Evolutionary conservation across 345 rosid genomes (phyloP).

Genomic region (Durio zibethinus): DNA sequence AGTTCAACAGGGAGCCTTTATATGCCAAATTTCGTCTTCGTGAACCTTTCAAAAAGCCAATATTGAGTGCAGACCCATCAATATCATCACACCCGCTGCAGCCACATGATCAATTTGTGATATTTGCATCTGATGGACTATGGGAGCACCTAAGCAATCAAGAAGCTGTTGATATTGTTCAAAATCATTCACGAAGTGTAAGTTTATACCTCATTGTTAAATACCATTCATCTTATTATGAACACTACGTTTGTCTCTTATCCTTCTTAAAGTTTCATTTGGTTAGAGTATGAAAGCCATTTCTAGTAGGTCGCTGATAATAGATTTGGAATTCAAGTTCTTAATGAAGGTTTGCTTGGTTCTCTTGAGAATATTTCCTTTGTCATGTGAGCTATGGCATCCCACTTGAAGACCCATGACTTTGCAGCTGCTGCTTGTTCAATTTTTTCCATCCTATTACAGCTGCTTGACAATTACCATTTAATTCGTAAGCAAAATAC

Average conservation of each 20-base stretch:
- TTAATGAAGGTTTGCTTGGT: not conserved
- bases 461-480: not conserved
- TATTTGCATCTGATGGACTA: slow-evolving; percentile 84
- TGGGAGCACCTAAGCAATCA: slow-evolving; percentile 87
- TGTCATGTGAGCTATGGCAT: not conserved
- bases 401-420: not conserved
- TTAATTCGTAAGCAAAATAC: not conserved
- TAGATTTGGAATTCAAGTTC: not conserved
- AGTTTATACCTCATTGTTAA: slow-evolving; percentile 16
- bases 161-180: slow-evolving; percentile 75
- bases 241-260: not conserved
- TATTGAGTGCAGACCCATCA: slow-evolving; percentile 73
- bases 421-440: not conserved
- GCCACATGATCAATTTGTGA: slow-evolving; percentile 62
- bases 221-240: not conserved
- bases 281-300: not conserved
- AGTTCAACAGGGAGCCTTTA: slow-evolving; percentile 82
- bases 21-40: slow-evolving; percentile 63
- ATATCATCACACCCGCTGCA: slow-evolving; percentile 61
- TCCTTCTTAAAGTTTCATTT: not conserved
- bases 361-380: not conserved
- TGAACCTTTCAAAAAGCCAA: slow-evolving; percentile 59
- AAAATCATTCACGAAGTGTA: slow-evolving; percentile 59
- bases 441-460: not conserved
- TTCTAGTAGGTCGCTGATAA: not conserved